phyloP scores from a whole-genome alignment of 768 basidiomycete genomes.

The Boletellus ananiceps region DNA sequence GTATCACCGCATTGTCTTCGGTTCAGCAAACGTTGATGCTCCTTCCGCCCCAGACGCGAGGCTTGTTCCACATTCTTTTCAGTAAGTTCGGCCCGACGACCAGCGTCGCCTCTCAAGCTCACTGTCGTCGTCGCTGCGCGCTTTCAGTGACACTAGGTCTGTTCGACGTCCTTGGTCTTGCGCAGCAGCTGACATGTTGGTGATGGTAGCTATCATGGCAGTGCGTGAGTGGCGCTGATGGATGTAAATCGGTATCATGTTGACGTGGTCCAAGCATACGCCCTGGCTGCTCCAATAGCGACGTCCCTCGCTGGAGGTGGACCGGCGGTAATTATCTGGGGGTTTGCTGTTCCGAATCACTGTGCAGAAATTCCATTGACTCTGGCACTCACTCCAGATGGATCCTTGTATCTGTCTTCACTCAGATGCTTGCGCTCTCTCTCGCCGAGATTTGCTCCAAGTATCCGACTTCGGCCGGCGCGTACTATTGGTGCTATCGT shows the following conservation, averaged over 20 bases:
- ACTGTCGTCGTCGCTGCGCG: background rate
- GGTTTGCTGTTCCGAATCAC: conserved; percentile 30
- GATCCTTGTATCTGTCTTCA: conserved; percentile 46
- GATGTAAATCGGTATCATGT: background rate
- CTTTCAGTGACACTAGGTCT: conserved; percentile 46
- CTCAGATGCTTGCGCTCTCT: conserved; percentile 47
- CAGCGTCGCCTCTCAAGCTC: conserved; percentile 1
- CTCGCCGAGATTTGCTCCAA: conserved; percentile 57
- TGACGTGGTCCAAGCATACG: conserved; percentile 41
- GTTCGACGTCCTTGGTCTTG: conserved; percentile 1
- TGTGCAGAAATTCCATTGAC: background rate
- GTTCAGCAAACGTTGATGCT: background rate
- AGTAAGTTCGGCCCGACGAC: conserved; percentile 33
- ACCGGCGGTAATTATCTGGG: conserved; percentile 56
- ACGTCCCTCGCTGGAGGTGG: conserved; percentile 54
- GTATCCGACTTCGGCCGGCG: conserved; percentile 58
- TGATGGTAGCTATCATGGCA: conserved; percentile 49
- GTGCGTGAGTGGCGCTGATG: conserved; percentile 45
- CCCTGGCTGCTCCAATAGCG: conserved; percentile 52
- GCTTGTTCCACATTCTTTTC: conserved; percentile 49
- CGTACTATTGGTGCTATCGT: conserved; percentile 65
- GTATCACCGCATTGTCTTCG: background rate
- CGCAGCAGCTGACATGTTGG: conserved; percentile 1
- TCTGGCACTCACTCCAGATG: conserved; percentile 33
- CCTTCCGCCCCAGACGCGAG: conserved; percentile 37